A percentile compares a stretch with the other conserved stretches of the same genome.
These are phyloP conservation scores for Paramecium caudatum DNA, from an alignment of 73 alveolate genomes.

Conservation along the genomic window DNA sequence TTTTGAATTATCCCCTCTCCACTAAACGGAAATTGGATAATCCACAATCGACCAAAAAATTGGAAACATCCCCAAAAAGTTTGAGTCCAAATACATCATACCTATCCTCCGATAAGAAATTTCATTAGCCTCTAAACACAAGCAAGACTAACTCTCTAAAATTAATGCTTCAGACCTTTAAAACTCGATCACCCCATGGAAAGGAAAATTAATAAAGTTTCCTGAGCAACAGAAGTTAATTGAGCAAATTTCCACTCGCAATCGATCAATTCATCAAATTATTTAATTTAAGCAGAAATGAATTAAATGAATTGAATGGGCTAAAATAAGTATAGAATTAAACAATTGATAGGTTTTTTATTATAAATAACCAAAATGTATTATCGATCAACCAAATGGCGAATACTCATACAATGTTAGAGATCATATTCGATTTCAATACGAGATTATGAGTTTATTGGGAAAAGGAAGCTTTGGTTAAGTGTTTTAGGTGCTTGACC, in stretches of 20 bases:
- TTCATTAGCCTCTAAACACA: not conserved
- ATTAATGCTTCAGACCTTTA: slow-evolving; percentile 21
- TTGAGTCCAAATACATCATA: slow-evolving; percentile 49
- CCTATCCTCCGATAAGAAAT: not conserved
- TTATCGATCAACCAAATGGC: slow-evolving; percentile 82
- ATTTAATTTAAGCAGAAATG: not conserved
- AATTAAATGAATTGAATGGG: slow-evolving; percentile 28
- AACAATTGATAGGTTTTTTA: slow-evolving; percentile 15
- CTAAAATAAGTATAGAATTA: slow-evolving; percentile 22
- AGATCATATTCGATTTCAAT: slow-evolving; percentile 94
- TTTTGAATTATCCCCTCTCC: slow-evolving; percentile 48
- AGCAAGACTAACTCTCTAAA: slow-evolving; percentile 46
- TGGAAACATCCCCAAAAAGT: slow-evolving; percentile 25
- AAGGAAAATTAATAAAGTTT: slow-evolving; percentile 47
- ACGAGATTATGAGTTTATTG: slow-evolving; percentile 89
- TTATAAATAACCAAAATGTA: slow-evolving; percentile 40
- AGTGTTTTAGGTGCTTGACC: slow-evolving; percentile 94
- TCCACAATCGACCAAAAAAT: slow-evolving; percentile 1
- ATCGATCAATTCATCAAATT: slow-evolving; percentile 16
- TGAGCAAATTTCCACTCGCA: not conserved
- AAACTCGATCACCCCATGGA: slow-evolving; percentile 22
- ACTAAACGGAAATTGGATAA: slow-evolving; percentile 38
- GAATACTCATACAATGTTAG: slow-evolving; percentile 86
- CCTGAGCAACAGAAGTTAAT: slow-evolving; percentile 23
- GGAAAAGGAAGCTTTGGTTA: slow-evolving; percentile 99